phyloP scores from a whole-genome alignment of 129 eudicot genomes.

The Dittrichia graveolens region DNA sequence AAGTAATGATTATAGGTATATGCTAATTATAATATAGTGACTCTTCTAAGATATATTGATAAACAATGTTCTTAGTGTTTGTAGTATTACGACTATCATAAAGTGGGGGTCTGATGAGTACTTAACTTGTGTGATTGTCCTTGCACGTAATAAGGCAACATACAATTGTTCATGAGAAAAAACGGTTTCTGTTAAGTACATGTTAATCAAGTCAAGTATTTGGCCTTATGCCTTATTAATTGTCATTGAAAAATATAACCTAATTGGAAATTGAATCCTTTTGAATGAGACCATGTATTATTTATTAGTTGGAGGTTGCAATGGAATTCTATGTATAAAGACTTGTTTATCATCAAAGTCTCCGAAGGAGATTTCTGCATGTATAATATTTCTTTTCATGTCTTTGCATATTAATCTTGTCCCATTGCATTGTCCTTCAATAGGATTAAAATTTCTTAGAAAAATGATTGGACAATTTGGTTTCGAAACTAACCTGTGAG shows the following conservation, averaged over 20 bases:
- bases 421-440: no score
- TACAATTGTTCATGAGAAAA: constrained; percentile 38
- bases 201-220: constrained; percentile 13
- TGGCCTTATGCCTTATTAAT: constrained; percentile 39
- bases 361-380: constrained; percentile 16
- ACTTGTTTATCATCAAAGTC: constrained; percentile 1
- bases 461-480: constrained; percentile 20
- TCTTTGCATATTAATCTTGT: no score
- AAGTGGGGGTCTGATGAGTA: no score
- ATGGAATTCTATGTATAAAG: constrained; percentile 18
- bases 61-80: no score
- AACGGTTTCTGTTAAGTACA: constrained; percentile 12
- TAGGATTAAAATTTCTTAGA: constrained; percentile 28
- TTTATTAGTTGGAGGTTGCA: background rate
- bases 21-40: no score
- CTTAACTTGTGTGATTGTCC: background rate
- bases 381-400: no score
- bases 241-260: constrained; percentile 39
- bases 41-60: no score
- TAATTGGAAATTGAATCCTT: constrained; percentile 25
- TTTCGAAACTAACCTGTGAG: constrained; percentile 20
- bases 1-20: no score
- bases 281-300: constrained; percentile 9
- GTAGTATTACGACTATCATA: no score
- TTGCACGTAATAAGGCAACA: constrained; percentile 28